Percentiles rank a stretch among this genome's conserved stretches.
phyloP scores from a whole-genome alignment of 768 basidiomycete genomes.

The Rhizopogon vulgaris region DNA sequence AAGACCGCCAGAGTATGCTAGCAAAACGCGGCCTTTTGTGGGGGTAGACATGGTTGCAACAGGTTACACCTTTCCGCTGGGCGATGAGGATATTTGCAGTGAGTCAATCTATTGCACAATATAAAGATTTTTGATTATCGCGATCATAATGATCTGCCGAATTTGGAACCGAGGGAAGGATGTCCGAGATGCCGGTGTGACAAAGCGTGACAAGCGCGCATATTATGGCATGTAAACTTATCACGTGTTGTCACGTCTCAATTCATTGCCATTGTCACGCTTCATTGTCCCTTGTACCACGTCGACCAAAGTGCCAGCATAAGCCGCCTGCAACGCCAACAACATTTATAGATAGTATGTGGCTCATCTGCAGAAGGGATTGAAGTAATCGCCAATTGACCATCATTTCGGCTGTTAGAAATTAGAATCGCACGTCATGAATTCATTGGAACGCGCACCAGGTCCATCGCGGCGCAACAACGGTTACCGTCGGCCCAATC shows the following conservation, averaged over 20 bases:
- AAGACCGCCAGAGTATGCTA: constrained; percentile 86
- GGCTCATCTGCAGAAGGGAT: background rate
- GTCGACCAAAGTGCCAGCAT: background rate
- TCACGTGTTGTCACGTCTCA: background rate
- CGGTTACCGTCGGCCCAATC: constrained; percentile 15
- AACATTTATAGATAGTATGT: background rate
- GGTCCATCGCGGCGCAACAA: constrained; percentile 20
- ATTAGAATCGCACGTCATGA: constrained; percentile 10
- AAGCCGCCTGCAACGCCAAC: background rate
- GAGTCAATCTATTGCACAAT: background rate
- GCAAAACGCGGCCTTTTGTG: background rate
- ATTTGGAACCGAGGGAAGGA: no score
- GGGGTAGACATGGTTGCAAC: background rate
- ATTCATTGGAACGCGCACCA: background rate
- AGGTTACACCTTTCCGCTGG: no score
- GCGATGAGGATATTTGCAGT: background rate
- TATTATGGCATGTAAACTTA: no score
- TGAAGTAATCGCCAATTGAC: background rate
- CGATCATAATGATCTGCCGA: background rate
- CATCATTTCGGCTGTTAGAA: background rate
- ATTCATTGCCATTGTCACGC: background rate
- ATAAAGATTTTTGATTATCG: background rate
- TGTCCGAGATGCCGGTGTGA: no score
- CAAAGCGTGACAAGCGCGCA: no score
- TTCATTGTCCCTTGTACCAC: background rate